Evolutionary conservation across 2,329 filamentous ascomycete genomes (phyloP).

Genomic region (Exophiala bonariae): DNA sequence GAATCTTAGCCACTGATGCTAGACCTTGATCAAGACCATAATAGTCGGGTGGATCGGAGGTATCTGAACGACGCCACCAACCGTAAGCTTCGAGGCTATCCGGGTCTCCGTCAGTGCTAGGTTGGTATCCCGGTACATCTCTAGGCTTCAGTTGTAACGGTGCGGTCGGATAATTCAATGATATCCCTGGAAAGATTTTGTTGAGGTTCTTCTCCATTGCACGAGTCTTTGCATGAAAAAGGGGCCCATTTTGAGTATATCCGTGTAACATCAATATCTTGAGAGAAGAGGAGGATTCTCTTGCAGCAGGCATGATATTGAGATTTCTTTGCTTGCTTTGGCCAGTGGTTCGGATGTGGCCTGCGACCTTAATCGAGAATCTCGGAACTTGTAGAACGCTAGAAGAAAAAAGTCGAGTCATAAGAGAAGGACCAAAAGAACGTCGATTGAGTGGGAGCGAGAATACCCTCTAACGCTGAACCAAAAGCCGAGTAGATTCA

Average conservation of each 20-base stretch:
- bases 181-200: constrained; percentile 68
- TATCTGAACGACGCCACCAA: constrained; percentile 72
- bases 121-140: constrained; percentile 69
- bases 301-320: constrained; percentile 18
- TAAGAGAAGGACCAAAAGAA: too few relatives aligned
- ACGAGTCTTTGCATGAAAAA: constrained; percentile 86
- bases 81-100: constrained; percentile 69
- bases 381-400: too few relatives aligned
- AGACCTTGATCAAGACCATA: constrained; percentile 70
- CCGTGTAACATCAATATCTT: constrained; percentile 81
- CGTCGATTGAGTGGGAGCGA: too few relatives aligned
- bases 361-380: too few relatives aligned
- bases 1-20: constrained; percentile 58
- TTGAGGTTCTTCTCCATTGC: constrained; percentile 77
- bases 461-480: too few relatives aligned
- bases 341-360: too few relatives aligned
- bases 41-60: constrained; percentile 67
- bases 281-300: constrained; percentile 25
- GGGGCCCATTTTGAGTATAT: constrained; percentile 83
- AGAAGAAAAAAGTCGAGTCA: too few relatives aligned
- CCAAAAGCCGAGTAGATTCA: too few relatives aligned
- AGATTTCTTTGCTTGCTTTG: constrained; percentile 5
- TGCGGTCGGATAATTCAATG: constrained; percentile 68
- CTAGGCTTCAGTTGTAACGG: constrained; percentile 62
- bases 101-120: constrained; percentile 44